Base-by-base conservation (phyloP, 164 flowering plant genomes). In the Nelumbo lutea region DNA sequence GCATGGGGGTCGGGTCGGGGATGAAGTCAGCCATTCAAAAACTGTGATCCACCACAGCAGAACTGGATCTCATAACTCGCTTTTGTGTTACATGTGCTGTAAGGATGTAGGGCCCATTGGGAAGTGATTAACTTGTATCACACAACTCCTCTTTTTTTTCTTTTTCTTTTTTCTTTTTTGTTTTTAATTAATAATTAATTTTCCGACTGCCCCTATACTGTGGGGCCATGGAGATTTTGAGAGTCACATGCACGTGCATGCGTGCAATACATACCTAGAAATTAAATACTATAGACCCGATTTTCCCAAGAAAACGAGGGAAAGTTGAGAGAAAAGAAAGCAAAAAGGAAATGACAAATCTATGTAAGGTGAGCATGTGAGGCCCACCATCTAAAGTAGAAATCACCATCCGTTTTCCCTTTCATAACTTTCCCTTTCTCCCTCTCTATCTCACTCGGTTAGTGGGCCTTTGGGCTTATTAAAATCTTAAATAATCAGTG, bases 241-340 rank as follows among this genome's bases (percentile, higher is more conserved):
- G 71, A 79, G 66, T 73, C 77, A 70, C 79, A 65, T 82, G 86
- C 89, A 85, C 87, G 85, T 85, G 88, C 82, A 79, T 15, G 52
- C 61, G 66, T 77, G 83, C 73, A 69, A 72, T 58, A 46, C 46
- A 53, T 72, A 27, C 11, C 57, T 42, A 70, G 10, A 43, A 73
- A 73, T 2, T 3, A 57, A 14, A 44, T 52, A 14, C 11, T 39
- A 15, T 48, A 61, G 39, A 66, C 10, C 38, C 56, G 53, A 43
- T 66, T 48, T 67, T 66, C 52, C 65, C 42, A 59, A 57, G 13
- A 41, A 59, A 15, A 39, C 42, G 3, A 8, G 15, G 8, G 14
- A 14, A n/a, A 3, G 3, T 42, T 6, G 6, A 9, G 45, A 4
- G 15, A 43, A 42, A n/a, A n/a, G 47, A 47, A 46, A 41, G 9